phyloP scores from a whole-genome alignment of 345 rosid species.

The rapeseed (Brassica napus) region Da-Ae NC_063440.1:10242001-10242500 shows the following conservation, averaged over 20 bases:
- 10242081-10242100: conserved; percentile 27
- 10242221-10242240: conserved; percentile 21
- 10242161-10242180: neutral
- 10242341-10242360: neutral
- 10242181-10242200: neutral
- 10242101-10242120: neutral
- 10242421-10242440: conserved; percentile 25
- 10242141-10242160: neutral
- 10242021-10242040: no score
- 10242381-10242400: conserved; percentile 32
- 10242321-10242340: neutral
- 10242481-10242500: no score
- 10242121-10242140: neutral
- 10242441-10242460: neutral
- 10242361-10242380: neutral
- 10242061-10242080: conserved; percentile 32
- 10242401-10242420: conserved; percentile 17
- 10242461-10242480: neutral
- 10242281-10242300: conserved; percentile 1
- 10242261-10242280: neutral
- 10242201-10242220: neutral
- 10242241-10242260: conserved; percentile 34
- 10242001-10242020: no score
- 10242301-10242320: neutral
- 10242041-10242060: neutral